A percentile compares a stretch with the other conserved stretches of the same genome.
phyloP scores from a whole-genome alignment of 345 rosid species.

The Euphorbia lathyris region DNA sequence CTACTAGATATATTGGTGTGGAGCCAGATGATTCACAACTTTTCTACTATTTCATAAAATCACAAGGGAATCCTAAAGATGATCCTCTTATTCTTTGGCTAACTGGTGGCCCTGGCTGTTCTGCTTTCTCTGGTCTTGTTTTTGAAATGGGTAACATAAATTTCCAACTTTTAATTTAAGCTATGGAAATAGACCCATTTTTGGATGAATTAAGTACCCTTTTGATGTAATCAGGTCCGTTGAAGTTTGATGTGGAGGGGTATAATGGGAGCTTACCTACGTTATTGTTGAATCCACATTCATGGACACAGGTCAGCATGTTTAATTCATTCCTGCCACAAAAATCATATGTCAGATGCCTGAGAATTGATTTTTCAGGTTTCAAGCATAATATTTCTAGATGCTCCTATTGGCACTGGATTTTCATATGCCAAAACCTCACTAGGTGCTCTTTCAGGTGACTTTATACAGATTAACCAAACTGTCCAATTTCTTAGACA shows the following conservation, averaged over 20 bases:
- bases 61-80: slow-evolving; percentile 8
- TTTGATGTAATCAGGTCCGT: slow-evolving; percentile 44
- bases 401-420: slow-evolving; percentile 74
- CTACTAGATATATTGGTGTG: slow-evolving; percentile 19
- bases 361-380: slow-evolving; percentile 31
- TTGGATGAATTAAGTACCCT: neutral
- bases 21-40: slow-evolving; percentile 27
- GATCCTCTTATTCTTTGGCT: slow-evolving; percentile 28
- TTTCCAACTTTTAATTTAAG: too few relatives aligned
- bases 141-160: slow-evolving; percentile 18
- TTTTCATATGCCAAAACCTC: slow-evolving; percentile 51
- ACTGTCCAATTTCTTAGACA: slow-evolving; percentile 48
- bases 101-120: slow-evolving; percentile 28
- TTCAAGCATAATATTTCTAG: slow-evolving; percentile 65
- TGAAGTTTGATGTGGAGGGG: slow-evolving; percentile 42
- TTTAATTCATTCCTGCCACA: neutral
- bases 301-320: slow-evolving; percentile 56
- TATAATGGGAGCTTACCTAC: slow-evolving; percentile 62
- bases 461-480: slow-evolving; percentile 38
- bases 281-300: slow-evolving; percentile 48
- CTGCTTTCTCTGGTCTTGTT: slow-evolving; percentile 16
- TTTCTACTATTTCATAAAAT: slow-evolving; percentile 24
- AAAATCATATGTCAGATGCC: neutral
- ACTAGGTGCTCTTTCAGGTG: slow-evolving; percentile 12
- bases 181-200: too few relatives aligned